phyloP scores from a whole-genome alignment of 805 yeast genomes.

The Lipomyces kockii region DNA sequence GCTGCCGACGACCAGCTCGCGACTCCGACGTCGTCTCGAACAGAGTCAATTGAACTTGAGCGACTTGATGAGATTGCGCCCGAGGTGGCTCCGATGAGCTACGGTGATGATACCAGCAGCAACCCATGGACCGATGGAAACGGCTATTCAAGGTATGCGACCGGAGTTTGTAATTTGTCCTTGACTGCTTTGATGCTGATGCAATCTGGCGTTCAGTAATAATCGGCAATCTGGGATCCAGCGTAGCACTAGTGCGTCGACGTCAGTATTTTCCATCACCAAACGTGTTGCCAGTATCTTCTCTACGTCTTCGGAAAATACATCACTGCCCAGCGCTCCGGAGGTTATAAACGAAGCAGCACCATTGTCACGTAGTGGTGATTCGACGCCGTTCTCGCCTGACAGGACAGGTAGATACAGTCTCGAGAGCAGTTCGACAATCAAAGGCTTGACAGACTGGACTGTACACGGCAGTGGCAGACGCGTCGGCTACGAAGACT shows the following conservation, averaged over 20 bases:
- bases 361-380: background rate
- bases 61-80: background rate
- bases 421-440: constrained; percentile 25
- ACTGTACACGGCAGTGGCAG: constrained; percentile 16
- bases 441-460: constrained; percentile 21
- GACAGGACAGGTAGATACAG: constrained; percentile 12
- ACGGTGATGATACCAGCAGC: background rate
- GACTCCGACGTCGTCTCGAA: constrained; percentile 24
- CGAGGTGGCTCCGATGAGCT: background rate
- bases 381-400: constrained; percentile 15
- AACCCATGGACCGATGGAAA: background rate
- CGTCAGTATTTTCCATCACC: background rate
- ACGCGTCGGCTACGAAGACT: constrained; percentile 31
- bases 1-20: constrained; percentile 15
- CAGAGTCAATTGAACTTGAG: constrained; percentile 6
- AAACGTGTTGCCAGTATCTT: background rate
- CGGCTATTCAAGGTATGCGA: background rate
- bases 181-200: background rate
- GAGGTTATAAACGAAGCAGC: background rate
- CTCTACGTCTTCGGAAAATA: background rate
- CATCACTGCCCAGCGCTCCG: background rate
- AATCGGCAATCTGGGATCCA: background rate
- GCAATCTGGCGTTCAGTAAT: background rate
- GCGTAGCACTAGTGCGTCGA: background rate
- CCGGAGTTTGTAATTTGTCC: background rate